These are phyloP conservation scores for Linum lewisii DNA, from an alignment of 345 rosid genomes.

Conservation along the genomic window DNA sequence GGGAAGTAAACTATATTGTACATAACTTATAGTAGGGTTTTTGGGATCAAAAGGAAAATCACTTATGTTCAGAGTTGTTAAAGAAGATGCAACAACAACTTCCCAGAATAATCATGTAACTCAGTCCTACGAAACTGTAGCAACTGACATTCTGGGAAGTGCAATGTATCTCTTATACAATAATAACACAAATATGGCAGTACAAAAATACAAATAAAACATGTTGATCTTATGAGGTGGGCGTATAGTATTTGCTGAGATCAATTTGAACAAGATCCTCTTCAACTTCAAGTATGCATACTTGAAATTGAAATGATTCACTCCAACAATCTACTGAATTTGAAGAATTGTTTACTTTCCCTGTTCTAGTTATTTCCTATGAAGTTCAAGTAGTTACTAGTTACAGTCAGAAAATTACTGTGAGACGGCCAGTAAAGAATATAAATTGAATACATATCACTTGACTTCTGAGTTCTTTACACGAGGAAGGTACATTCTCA, in stretches of 20 bases:
- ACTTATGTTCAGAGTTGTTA: constrained; percentile 2
- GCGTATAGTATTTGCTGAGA: neutral
- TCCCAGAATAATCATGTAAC: neutral
- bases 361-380: too few species aligned
- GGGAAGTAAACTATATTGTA: neutral
- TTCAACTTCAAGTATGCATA: neutral
- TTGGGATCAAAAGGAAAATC: neutral
- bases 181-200: neutral
- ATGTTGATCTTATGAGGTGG: neutral
- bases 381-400: too few species aligned
- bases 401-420: neutral
- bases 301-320: too few species aligned
- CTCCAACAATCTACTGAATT: too few species aligned
- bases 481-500: constrained; percentile 6
- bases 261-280: neutral
- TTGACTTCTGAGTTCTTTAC: constrained; percentile 6
- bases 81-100: neutral
- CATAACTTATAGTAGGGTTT: neutral
- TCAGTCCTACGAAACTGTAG: neutral
- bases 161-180: neutral
- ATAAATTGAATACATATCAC: neutral
- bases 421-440: neutral
- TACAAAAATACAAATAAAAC: too few species aligned
- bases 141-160: neutral
- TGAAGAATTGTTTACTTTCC: too few species aligned